phyloP scores from a whole-genome alignment of 1,139 yeast genomes.

The Petasospora fabianii region DNA sequence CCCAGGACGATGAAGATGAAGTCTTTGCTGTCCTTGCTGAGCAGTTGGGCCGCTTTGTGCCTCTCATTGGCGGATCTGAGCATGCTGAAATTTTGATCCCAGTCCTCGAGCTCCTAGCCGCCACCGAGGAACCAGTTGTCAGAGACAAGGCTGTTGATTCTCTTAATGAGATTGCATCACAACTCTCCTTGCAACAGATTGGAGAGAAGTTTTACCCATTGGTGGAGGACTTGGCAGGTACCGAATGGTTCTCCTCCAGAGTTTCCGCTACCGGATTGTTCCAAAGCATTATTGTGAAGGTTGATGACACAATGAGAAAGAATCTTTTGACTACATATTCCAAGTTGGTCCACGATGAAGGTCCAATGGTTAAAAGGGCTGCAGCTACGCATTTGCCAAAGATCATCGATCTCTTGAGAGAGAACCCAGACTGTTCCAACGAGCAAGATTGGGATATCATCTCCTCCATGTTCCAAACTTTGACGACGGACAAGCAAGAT shows the following conservation, averaged over 20 bases:
- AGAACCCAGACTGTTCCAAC: conserved; percentile 34
- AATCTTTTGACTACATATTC: conserved; percentile 65
- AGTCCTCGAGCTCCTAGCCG: conserved; percentile 82
- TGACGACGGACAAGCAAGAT: conserved; percentile 88
- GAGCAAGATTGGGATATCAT: conserved; percentile 68
- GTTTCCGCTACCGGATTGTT: conserved; percentile 92
- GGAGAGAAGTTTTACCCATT: conserved; percentile 68
- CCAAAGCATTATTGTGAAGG: conserved; percentile 63
- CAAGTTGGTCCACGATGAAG: conserved; percentile 80
- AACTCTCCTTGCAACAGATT: conserved; percentile 65
- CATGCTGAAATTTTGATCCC: conserved; percentile 75
- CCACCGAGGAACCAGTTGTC: conserved; percentile 97
- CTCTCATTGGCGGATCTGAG: conserved; percentile 82
- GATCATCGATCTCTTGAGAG: conserved; percentile 57
- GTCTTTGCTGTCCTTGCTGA: conserved; percentile 92
- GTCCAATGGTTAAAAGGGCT: conserved; percentile 97
- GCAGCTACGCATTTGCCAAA: conserved; percentile 84
- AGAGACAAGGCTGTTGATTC: conserved; percentile 93
- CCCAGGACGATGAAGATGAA: conserved; percentile 98
- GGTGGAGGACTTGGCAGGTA: conserved; percentile 72
- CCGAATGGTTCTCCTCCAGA: conserved; percentile 93
- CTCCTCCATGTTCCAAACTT: conserved; percentile 74
- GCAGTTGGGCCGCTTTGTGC: conserved; percentile 83
- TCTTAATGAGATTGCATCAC: conserved; percentile 64
- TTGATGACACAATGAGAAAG: conserved; percentile 48